Base-by-base conservation (phyloP, 768 basidiomycete species). In the Amyloporia xantha region DNA sequence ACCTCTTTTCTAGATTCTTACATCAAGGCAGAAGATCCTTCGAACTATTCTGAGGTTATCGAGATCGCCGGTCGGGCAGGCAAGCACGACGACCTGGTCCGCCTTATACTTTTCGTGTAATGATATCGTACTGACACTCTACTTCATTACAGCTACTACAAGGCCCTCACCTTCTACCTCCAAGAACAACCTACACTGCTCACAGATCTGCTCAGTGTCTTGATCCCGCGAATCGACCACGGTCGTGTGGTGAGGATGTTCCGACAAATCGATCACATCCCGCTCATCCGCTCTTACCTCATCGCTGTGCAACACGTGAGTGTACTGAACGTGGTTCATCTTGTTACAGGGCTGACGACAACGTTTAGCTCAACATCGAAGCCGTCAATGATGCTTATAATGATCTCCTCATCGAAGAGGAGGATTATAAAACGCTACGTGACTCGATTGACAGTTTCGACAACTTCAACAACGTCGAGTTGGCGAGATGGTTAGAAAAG, bases 301-400 rank as follows among this genome's bases (percentile, higher is more conserved):
- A 94, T 97, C 58, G 90, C 93, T 38, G 94, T 98, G 17, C 95
- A 99, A 73, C 84, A 88, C 62, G 90, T 91, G 56, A 62, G 84
- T 66, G 10, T 19, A 15, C 15, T 7, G 30, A n/a, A n/a, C n/a
- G n/a, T n/a, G n/a, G n/a, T n/a, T n/a, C n/a, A n/a, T n/a, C n/a
- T n/a, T n/a, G n/a, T n/a, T n/a, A n/a, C n/a, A n/a, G n/a, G n/a
- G 24, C 13, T 20, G 46, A 17, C 2, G 21, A 41, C n/a, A n/a
- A n/a, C n/a, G 3, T 26, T 2, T 65, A 95, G 84, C 77, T 95
- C 62, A 97, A 99, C 66, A 81, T 98, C 40, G 91, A 94, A 62
- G 91, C 94, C 13, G 91, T 99, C 61, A 99, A 99, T 61, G 93
- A 96, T 56, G 94, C 95, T 6, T 97, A 96, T 72, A 97, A 98